Evolutionary conservation across 2,329 filamentous ascomycete genomes (phyloP), one percentile per base, ranked within the genome.

Genomic region (Allantophomopsis cytisporea): DNA sequence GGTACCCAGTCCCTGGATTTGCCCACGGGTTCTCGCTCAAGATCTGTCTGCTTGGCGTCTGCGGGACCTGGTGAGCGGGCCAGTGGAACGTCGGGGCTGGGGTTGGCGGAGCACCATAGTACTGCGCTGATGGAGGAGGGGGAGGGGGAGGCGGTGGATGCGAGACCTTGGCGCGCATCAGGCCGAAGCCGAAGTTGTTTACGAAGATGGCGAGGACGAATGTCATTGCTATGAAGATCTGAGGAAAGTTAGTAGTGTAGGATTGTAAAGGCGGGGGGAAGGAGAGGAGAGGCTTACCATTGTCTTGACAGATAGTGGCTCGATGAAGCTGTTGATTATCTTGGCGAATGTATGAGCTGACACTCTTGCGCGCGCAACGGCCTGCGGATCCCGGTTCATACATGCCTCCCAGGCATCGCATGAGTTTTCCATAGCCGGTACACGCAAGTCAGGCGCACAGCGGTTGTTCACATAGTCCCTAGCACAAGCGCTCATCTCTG

Each of bases 311-410:
- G 82, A 86, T 59, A 96, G 88, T 5, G 84, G 79, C 50, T 94
- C 86, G 4, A 94, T 80, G 57, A 96, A 95, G 52, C 82, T 81
- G 56, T 96, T 95, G 59, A 96, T 80, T 32, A 98, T 94, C 54
- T 86, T 77, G 1, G 89, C 89, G 54, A 95, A 83, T 18, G 88
- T 91, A 53, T 84, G 81, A 5, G 86, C 88, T 14, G 82, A 85
- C 31, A 94, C 76, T 51, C 80, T 81, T 33, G 89, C 81, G 31
- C 80, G 71, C 48, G 84, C 87, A 41, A 94, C 76, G 41, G 76
- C 76, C 35, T 78, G 69, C 1, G 87, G 80, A 52, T 95, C 84
- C 47, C 80, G 76, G 47, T 80, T 77, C 85, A 94, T 94, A 60
- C 91, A 96, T 23, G 75, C 66, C 46, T 81, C 77, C 89, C 89